A percentile compares a stretch with the other conserved stretches of the same genome.
phyloP scores from a whole-genome alignment of 179 eudicot species.

The Silene noctiflora region DNA sequence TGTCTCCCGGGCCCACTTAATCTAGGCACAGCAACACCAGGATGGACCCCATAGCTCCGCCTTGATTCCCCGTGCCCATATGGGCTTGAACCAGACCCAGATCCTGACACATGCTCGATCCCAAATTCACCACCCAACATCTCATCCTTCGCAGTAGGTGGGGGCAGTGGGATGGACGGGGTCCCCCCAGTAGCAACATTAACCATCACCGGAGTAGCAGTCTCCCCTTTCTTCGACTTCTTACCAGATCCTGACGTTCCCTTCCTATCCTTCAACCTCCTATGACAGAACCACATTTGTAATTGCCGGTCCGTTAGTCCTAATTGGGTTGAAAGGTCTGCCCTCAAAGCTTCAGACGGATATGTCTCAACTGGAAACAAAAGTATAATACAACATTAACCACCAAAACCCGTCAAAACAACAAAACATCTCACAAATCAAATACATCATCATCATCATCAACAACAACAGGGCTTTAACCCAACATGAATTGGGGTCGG shows the following conservation, averaged over 20 bases:
- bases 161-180: constrained; percentile 26
- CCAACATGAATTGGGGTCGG: no score
- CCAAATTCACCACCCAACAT: constrained; percentile 44
- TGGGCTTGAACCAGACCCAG: constrained; percentile 61
- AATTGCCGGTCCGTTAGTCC: constrained; percentile 81
- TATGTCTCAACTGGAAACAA: constrained; percentile 50
- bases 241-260: constrained; percentile 32
- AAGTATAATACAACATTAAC: constrained; percentile 1
- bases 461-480: background rate
- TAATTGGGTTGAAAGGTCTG: constrained; percentile 64
- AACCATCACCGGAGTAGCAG: constrained; percentile 12
- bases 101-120: constrained; percentile 46
- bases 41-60: constrained; percentile 39
- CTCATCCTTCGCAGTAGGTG: constrained; percentile 37
- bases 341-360: constrained; percentile 65
- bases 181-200: constrained; percentile 8
- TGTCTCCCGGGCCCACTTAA: constrained; percentile 51
- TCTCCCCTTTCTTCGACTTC: constrained; percentile 30
- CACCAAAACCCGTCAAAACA: constrained; percentile 2
- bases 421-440: no score
- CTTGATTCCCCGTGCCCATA: constrained; percentile 44
- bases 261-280: constrained; percentile 82
- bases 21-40: constrained; percentile 57
- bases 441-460: background rate
- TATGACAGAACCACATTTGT: constrained; percentile 95